phyloP scores from a whole-genome alignment of 805 yeast species.

The Zygosaccharomyces bisporus region DNA sequence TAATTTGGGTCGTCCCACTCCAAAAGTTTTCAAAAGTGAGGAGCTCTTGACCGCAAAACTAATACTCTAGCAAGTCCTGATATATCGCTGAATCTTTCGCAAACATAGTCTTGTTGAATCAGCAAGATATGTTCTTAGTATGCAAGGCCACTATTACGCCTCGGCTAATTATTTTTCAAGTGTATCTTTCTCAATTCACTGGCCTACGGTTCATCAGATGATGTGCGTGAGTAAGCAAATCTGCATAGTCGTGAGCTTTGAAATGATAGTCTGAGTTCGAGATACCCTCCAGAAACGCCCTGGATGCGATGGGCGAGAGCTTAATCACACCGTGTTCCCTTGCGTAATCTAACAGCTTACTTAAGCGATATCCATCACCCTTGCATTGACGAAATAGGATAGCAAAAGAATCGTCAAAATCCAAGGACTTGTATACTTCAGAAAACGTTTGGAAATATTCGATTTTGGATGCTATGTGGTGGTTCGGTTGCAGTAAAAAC shows the following conservation, averaged over 20 bases:
- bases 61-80: too few species aligned
- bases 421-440: conserved; percentile 7
- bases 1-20: too few species aligned
- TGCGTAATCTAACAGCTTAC: conserved; percentile 7
- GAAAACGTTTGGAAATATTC: conserved; percentile 15
- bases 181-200: too few species aligned
- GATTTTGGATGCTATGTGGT: conserved; percentile 9
- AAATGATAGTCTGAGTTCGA: conserved; percentile 9
- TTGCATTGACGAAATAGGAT: conserved; percentile 14
- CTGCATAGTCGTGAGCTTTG: background rate
- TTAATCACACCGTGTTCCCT: conserved; percentile 5
- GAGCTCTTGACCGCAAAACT: too few species aligned
- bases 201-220: too few species aligned
- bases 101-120: too few species aligned
- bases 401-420: conserved; percentile 10
- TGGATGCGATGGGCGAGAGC: conserved; percentile 8
- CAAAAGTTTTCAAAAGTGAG: too few species aligned
- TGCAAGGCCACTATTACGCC: too few species aligned
- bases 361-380: conserved; percentile 11
- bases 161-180: too few species aligned
- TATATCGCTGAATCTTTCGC: too few species aligned
- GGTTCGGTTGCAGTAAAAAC: conserved; percentile 21
- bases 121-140: too few species aligned
- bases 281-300: conserved; percentile 7
- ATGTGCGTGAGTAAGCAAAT: background rate